Conservation (phyloP, 176 grass and related monocot genomes). For the Chloris gayana region DNA sequence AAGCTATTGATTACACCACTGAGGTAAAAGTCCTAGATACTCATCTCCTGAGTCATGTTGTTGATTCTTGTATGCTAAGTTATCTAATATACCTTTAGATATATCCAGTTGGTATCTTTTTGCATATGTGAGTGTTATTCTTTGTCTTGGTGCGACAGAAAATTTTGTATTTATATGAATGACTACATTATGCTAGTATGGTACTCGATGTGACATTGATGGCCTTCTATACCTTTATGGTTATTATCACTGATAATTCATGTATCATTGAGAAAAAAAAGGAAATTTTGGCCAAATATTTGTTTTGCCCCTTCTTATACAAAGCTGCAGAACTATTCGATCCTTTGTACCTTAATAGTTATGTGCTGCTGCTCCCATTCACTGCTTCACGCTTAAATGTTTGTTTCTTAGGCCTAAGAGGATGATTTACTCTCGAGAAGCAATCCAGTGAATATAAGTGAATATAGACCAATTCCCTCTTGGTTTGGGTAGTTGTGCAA, state of each 20-base stretch:
- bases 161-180: constrained; percentile 1
- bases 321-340: constrained; percentile 1
- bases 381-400: neutral
- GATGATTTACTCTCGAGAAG: neutral
- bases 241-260: constrained; percentile 12
- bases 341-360: constrained; percentile 20
- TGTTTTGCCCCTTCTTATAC: neutral
- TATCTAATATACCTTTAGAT: constrained; percentile 10
- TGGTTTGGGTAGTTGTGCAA: neutral
- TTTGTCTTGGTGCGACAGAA: constrained; percentile 23
- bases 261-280: constrained; percentile 26
- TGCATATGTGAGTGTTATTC: neutral
- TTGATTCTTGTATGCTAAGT: neutral
- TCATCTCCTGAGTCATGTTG: neutral
- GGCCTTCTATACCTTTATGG: neutral
- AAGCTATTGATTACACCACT: constrained; percentile 90
- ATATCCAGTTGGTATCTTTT: constrained; percentile 20
- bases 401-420: neutral
- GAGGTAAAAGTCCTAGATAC: constrained; percentile 53
- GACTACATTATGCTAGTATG: neutral
- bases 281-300: neutral
- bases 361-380: neutral
- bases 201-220: constrained; percentile 1
- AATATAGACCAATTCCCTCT: neutral
- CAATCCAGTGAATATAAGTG: neutral